A percentile compares a stretch with the other conserved stretches of the same genome.
Conservation (phyloP, 176 grass and related monocot genomes). For the Oryza punctata region DNA sequence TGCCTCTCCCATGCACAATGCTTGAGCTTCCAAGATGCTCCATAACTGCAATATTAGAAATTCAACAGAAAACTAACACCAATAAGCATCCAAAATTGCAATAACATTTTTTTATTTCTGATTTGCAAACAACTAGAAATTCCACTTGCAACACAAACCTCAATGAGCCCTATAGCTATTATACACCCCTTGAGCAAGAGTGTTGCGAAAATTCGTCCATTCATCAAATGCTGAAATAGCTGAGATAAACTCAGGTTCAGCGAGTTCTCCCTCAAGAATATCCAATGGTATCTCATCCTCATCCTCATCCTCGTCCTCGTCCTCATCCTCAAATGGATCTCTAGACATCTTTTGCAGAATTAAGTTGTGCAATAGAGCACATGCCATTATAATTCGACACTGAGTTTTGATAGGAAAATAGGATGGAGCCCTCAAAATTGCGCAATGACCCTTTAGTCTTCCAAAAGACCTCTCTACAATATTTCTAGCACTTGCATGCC, state of each 20-base stretch:
- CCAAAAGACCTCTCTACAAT: constrained; percentile 4
- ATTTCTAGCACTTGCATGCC: not conserved
- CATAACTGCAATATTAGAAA: too few relatives aligned
- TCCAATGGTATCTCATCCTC: not conserved
- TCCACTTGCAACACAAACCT: not conserved
- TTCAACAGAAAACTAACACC: too few relatives aligned
- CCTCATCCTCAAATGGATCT: not conserved
- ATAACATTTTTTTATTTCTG: too few relatives aligned
- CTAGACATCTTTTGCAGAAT: not conserved
- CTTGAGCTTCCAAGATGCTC: too few relatives aligned
- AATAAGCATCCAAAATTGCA: too few relatives aligned
- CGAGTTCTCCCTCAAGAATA: not conserved
- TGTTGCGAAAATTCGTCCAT: not conserved
- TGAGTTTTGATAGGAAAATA: not conserved
- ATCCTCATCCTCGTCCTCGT: not conserved
- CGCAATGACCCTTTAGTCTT: not conserved
- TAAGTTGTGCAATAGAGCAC: not conserved
- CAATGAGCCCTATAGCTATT: constrained; percentile 6
- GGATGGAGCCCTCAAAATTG: not conserved
- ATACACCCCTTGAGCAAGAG: not conserved
- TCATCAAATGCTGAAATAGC: not conserved
- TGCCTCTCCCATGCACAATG: too few relatives aligned
- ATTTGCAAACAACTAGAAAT: too few relatives aligned
- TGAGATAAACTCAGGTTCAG: not conserved
- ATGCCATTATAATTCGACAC: constrained; percentile 3